Evolutionary conservation across 805 yeast genomes (phyloP), one percentile per base, ranked within the genome.

Genomic region (Yarrowia keelungensis): DNA sequence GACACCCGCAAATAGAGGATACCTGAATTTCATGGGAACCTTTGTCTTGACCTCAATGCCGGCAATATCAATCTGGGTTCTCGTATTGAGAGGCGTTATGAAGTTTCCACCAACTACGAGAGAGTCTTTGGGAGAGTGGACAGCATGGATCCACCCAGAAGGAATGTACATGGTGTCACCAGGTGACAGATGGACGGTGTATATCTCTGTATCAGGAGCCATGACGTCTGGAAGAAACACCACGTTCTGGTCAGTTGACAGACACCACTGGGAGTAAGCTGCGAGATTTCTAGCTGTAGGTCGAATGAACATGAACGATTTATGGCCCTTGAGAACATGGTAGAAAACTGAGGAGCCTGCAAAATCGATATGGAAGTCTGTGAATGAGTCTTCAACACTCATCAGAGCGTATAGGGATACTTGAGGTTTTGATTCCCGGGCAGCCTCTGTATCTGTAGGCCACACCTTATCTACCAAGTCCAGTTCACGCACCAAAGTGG

Each of bases 281-380:
- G 80, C 75, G 64, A 92, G 80, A 73, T 92, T 92, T 14, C 76
- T 72, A 2, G 79, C 76, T 0, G 96, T 86, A 2, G 97, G 97
- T 0, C 97, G 97, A 73, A 83, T 86, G 83, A 92, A 85, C 58
- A 92, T 76, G 74, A 92, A 92, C 41, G 86, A 83, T 74, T 92
- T 92, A 3, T 79, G 73, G 0, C 98, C 98, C n/a, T 83, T 79
- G 15, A 92, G 78, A 3, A 92, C 87, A 2, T 94, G 91, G 77
- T 92, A 92, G 76, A 91, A 92, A 5, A 92, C 98, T 0, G 95
- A 89, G 0, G 97, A 90, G 0, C 97, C 98, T 1, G 96, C 95
- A 76, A 92, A 92, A 76, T 92, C 98, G 51, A 92, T 81, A 77
- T 92, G 98, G 78, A 92, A 92, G 76, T 92, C 98, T 0, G 97